Conservation (phyloP, 1,284 basidiomycete species). For the Athelia sp. region DNA sequence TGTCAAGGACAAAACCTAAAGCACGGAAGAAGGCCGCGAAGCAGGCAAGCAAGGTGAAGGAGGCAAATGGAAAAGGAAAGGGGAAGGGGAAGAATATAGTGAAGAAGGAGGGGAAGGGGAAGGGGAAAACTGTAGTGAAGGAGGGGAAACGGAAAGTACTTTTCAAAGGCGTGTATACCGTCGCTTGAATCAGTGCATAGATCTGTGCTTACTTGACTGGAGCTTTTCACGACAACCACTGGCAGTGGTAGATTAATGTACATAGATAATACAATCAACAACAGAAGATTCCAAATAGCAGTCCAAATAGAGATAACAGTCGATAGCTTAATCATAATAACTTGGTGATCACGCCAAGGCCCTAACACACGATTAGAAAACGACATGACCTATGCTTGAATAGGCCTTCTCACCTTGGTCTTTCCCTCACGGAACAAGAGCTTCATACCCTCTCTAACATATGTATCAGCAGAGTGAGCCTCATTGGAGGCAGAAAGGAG, state of each 20-base stretch:
- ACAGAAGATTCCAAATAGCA: neutral
- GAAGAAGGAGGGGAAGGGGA: neutral
- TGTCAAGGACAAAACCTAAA: neutral
- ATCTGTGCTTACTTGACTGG: too few species aligned
- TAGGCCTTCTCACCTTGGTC: conserved; percentile 64
- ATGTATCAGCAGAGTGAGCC: too few species aligned
- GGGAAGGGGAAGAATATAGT: neutral
- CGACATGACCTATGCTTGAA: neutral
- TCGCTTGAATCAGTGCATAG: too few species aligned
- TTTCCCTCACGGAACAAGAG: conserved; percentile 89
- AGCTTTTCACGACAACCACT: too few species aligned
- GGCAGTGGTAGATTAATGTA: neutral
- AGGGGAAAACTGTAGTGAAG: too few species aligned
- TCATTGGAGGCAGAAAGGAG: too few species aligned
- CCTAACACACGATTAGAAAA: conserved; percentile 20
- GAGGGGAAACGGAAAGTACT: too few species aligned
- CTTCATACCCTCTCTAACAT: conserved; percentile 70
- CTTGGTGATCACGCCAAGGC: conserved; percentile 38
- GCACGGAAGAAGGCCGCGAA: too few species aligned
- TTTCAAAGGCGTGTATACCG: too few species aligned
- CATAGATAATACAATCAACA: neutral
- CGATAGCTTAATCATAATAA: conserved; percentile 20
- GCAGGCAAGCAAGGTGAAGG: too few species aligned
- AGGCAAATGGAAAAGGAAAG: neutral
- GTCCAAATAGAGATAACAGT: neutral